Base-by-base conservation (phyloP, 805 yeast genomes). In the Wickerhamia fluorescens region DNA sequence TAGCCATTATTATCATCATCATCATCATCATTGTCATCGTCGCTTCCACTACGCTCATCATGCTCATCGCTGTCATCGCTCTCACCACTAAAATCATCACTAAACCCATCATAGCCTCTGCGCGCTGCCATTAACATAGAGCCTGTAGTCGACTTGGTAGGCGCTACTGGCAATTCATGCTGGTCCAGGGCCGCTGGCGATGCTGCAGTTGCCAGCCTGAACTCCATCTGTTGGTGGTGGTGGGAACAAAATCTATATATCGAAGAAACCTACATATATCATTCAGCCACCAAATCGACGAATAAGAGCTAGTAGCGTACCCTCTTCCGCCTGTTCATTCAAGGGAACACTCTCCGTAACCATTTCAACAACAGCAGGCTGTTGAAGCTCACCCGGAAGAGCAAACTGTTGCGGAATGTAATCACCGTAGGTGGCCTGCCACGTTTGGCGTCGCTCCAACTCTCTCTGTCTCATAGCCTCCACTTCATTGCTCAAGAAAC, bases 301-400 rank as follows among this genome's bases (percentile, higher is more conserved):
- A n/a, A n/a, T n/a, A n/a, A n/a, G n/a, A n/a, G n/a, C n/a, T n/a
- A n/a, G n/a, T n/a, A n/a, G n/a, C n/a, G n/a, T n/a, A n/a, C n/a
- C n/a, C n/a, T n/a, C n/a, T n/a, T n/a, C n/a, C n/a, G n/a, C n/a
- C n/a, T n/a, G n/a, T n/a, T n/a, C n/a, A n/a, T n/a, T n/a, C n/a
- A n/a, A n/a, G 10, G 7, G 9, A 8, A 18, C 35, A 2, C 68
- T 68, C 27, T 63, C 68, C 14, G 68, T 63, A 11, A 60, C 40
- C 5, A 63, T 60, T 44, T 62, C 66, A 30, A 58, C 57, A 14
- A 63, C 54, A 5, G 46, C 36, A 1, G 69, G 69, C 36, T 56
- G 57, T 23, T 41, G 45, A 16, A 29, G 26, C 16, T 56, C 64
- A 2, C 66, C 68, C 1, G 68, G 68, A 1, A 63, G 42, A 25